Conservation (phyloP, 2,329 filamentous ascomycete species). For the Huntiella bhutanensis region DNA sequence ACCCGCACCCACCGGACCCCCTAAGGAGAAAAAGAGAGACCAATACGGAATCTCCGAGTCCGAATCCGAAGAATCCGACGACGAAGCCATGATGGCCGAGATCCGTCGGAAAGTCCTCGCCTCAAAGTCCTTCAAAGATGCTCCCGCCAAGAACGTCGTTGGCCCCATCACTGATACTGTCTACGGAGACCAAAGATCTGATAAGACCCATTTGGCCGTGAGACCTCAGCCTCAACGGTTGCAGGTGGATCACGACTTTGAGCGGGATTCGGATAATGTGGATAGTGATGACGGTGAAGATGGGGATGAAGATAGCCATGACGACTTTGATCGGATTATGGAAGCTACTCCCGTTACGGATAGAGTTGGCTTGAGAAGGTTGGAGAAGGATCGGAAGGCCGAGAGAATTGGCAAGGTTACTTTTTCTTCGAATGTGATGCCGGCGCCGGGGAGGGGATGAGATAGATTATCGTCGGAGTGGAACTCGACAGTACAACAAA, state of each 20-base stretch:
- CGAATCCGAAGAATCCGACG: conserved; percentile 65
- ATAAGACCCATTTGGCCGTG: conserved; percentile 40
- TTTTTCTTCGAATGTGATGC: conserved; percentile 29
- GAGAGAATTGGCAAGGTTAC: conserved; percentile 30
- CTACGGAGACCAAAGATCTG: not conserved
- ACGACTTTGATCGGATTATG: conserved; percentile 84
- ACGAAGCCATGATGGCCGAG: conserved; percentile 76
- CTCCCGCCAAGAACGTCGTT: conserved; percentile 26
- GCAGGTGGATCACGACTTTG: conserved; percentile 31
- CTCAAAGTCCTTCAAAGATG: conserved; percentile 60
- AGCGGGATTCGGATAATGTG: conserved; percentile 51
- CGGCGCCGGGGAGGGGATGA: conserved; percentile 25
- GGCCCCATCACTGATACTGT: not conserved
- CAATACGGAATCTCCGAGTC: conserved; percentile 63
- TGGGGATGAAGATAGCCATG: conserved; percentile 37
- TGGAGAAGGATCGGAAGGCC: conserved; percentile 35
- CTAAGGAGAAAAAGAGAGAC: conserved; percentile 29
- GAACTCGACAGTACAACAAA: not conserved
- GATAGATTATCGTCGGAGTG: not conserved
- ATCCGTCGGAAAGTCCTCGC: conserved; percentile 76
- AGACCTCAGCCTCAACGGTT: conserved; percentile 33
- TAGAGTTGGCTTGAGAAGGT: conserved; percentile 45
- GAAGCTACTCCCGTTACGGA: conserved; percentile 80
- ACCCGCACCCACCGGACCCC: conserved; percentile 14
- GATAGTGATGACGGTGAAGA: conserved; percentile 28